phyloP scores from a whole-genome alignment of 2,329 filamentous ascomycete genomes.

The Colletotrichum musicola region DNA sequence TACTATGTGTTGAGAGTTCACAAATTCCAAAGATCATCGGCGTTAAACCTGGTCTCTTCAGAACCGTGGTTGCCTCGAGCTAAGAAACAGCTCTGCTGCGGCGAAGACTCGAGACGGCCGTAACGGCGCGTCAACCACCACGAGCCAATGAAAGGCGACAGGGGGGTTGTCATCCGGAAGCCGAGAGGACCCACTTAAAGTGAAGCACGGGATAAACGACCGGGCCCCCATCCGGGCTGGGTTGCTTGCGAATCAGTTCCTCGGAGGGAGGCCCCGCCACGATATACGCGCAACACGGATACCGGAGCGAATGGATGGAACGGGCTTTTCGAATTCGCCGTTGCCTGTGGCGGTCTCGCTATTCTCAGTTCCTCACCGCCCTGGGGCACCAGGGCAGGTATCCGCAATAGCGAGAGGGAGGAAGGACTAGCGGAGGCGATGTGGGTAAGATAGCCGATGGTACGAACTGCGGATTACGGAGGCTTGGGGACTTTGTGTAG shows the following conservation, averaged over 20 bases:
- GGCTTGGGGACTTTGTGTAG: conserved; percentile 10
- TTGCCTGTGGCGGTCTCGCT: background rate
- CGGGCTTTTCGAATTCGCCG: conserved; percentile 13
- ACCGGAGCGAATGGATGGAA: conserved; percentile 8
- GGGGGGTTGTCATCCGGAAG: background rate
- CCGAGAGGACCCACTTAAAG: conserved; percentile 13
- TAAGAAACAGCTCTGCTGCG: background rate
- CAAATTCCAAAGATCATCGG: too few relatives aligned
- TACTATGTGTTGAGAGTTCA: too few relatives aligned
- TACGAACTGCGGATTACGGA: conserved; percentile 1
- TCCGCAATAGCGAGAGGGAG: too few relatives aligned
- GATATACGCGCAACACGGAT: conserved; percentile 21
- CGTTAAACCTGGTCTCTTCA: too few relatives aligned
- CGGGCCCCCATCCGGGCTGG: background rate
- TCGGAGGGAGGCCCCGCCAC: conserved; percentile 7
- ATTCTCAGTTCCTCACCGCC: background rate
- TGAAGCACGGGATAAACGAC: conserved; percentile 22
- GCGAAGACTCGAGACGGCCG: background rate
- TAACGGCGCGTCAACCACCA: conserved; percentile 8
- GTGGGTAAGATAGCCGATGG: conserved; percentile 5
- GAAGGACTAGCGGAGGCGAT: conserved; percentile 3
- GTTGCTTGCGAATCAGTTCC: conserved; percentile 14
- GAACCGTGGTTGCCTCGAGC: too few relatives aligned
- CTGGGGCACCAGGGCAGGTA: too few relatives aligned
- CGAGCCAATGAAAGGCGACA: conserved; percentile 15